Percentiles rank a stretch among this genome's conserved stretches.
Evolutionary conservation across 148 eudicot genomes (phyloP).

Genomic region (Persicaria tinctoria): DNA sequence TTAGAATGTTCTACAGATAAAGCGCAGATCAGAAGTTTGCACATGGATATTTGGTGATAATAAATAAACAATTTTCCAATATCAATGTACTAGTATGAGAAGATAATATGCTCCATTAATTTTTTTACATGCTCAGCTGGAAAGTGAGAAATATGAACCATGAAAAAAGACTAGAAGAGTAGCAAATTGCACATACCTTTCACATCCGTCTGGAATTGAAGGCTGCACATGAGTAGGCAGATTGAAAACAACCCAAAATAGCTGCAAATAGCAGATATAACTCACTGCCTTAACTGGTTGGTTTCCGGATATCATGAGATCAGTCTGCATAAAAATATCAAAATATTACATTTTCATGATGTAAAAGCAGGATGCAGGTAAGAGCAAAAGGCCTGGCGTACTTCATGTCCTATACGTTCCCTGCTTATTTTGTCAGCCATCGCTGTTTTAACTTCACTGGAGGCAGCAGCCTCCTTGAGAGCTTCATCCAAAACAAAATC

Average conservation of each 20-base stretch:
- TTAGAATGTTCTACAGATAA: background rate
- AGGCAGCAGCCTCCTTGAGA: slow-evolving; percentile 76
- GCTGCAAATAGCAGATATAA: slow-evolving; percentile 47
- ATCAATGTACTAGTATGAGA: background rate
- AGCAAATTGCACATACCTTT: slow-evolving; percentile 38
- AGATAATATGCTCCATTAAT: background rate
- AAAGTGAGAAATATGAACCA: background rate
- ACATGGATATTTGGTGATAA: background rate
- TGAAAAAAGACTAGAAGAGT: background rate
- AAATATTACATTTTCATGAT: background rate
- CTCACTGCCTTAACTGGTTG: slow-evolving; percentile 69
- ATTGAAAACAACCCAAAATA: slow-evolving; percentile 75
- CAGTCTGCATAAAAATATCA: slow-evolving; percentile 48
- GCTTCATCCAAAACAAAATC: slow-evolving; percentile 61
- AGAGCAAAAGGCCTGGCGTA: slow-evolving; percentile 21
- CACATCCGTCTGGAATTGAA: slow-evolving; percentile 37
- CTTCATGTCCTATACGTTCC: slow-evolving; percentile 96
- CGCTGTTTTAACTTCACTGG: slow-evolving; percentile 71
- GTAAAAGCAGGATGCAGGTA: background rate
- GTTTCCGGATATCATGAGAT: slow-evolving; percentile 89
- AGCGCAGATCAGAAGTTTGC: background rate
- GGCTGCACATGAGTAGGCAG: slow-evolving; percentile 57
- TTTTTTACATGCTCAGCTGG: background rate
- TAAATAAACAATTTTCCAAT: background rate
- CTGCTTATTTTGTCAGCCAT: slow-evolving; percentile 88